A percentile compares a stretch with the other conserved stretches of the same genome.
Evolutionary conservation across 2,329 filamentous ascomycete species (phyloP).

Genomic region (Fusarium tuaranense): DNA sequence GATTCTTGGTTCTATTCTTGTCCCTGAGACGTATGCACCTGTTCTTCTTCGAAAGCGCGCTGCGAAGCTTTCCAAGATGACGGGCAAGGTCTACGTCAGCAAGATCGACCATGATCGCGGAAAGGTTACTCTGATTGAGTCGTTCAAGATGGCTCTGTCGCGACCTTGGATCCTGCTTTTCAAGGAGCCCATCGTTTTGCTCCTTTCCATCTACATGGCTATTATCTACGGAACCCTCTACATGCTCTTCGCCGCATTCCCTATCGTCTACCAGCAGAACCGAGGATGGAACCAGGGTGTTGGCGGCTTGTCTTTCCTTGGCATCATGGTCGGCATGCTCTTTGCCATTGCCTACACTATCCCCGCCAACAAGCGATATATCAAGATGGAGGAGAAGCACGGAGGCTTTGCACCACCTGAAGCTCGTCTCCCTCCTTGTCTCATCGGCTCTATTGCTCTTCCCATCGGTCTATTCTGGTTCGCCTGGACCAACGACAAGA

Average conservation of each 20-base stretch:
- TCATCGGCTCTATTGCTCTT: constrained; percentile 23
- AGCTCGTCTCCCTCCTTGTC: constrained; percentile 31
- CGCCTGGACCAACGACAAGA: constrained; percentile 66
- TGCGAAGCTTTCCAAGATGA: constrained; percentile 34
- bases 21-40: constrained; percentile 87
- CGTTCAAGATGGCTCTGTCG: constrained; percentile 76
- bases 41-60: constrained; percentile 67
- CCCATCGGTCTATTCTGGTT: constrained; percentile 65
- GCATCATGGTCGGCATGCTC: constrained; percentile 39
- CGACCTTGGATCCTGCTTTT: constrained; percentile 57
- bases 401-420: constrained; percentile 34
- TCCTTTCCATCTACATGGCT: constrained; percentile 84
- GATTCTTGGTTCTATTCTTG: constrained; percentile 80
- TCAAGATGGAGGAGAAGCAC: constrained; percentile 30
- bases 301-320: constrained; percentile 33
- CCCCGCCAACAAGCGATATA: constrained; percentile 33
- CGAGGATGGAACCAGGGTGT: constrained; percentile 36
- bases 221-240: constrained; percentile 78
- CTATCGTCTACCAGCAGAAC: constrained; percentile 72
- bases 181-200: constrained; percentile 81
- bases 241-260: constrained; percentile 78
- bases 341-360: constrained; percentile 30
- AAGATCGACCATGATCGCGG: constrained; percentile 48
- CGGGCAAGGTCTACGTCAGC: constrained; percentile 33
- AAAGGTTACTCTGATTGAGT: constrained; percentile 47